A percentile compares a stretch with the other conserved stretches of the same genome.
Evolutionary conservation across 495 filamentous ascomycete genomes (phyloP).

Genomic region (Tuber aestivum): DNA sequence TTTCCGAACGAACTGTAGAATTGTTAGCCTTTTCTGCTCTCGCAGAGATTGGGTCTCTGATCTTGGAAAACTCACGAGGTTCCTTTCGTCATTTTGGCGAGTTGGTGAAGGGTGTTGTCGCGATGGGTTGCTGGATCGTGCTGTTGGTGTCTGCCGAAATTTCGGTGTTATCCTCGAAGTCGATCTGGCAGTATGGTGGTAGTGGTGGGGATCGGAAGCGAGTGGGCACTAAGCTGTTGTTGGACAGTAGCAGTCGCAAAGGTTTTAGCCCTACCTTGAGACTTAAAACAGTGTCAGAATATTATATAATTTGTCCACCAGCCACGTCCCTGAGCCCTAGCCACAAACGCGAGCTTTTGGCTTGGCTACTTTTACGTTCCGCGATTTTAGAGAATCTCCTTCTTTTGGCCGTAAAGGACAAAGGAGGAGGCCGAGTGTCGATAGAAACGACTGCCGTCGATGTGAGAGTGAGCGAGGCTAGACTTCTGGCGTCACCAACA

Average conservation of each 20-base stretch:
- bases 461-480: conserved; percentile 1
- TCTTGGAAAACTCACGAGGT: conserved; percentile 39
- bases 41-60: neutral
- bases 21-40: conserved; percentile 17
- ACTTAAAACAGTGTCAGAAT: neutral
- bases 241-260: neutral
- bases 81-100: conserved; percentile 41
- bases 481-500: conserved; percentile 2
- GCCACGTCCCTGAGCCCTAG: neutral
- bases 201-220: neutral
- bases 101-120: conserved; percentile 20
- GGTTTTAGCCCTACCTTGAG: neutral
- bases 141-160: conserved; percentile 27
- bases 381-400: neutral
- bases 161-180: conserved; percentile 27
- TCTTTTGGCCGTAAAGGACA: neutral
- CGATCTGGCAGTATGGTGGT: neutral
- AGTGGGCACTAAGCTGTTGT: neutral
- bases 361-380: neutral
- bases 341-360: conserved; percentile 3
- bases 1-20: conserved; percentile 41
- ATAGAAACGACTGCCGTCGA: conserved; percentile 2
- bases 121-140: conserved; percentile 23
- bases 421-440: neutral
- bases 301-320: neutral